These are phyloP conservation scores for Termitomyces sp. DNA, from an alignment of 768 basidiomycete genomes.

Conservation along the genomic window DNA sequence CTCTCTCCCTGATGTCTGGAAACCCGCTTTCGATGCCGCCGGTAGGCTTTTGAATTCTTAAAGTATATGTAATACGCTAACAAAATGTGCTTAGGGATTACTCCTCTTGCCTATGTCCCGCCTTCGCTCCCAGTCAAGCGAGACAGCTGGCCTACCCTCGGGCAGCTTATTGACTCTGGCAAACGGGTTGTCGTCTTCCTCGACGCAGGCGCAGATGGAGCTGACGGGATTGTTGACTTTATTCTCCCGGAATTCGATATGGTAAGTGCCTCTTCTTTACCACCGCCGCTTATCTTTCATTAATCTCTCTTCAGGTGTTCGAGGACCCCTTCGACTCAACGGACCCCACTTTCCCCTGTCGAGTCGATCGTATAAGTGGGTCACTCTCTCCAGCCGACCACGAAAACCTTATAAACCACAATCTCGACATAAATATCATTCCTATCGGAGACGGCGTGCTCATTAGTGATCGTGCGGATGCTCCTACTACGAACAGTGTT, in stretches of 20 bases:
- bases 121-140: conserved; percentile 39
- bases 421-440: conserved; percentile 43
- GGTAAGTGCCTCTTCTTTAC: neutral
- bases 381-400: conserved; percentile 8
- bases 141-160: conserved; percentile 63
- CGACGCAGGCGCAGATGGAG: conserved; percentile 14
- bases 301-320: conserved; percentile 1
- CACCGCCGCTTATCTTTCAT: neutral
- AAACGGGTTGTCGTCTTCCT: conserved; percentile 39
- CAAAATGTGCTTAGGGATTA: conserved; percentile 29
- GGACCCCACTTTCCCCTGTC: conserved; percentile 5
- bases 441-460: conserved; percentile 29
- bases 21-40: conserved; percentile 48
- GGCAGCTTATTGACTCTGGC: conserved; percentile 53
- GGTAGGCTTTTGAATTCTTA: conserved; percentile 29
- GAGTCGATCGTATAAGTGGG: conserved; percentile 7
- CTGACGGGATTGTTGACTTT: conserved; percentile 9
- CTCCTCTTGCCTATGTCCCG: conserved; percentile 51
- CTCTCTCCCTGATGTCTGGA: conserved; percentile 47
- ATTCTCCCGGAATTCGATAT: conserved; percentile 16
- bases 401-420: conserved; percentile 50
- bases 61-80: neutral
- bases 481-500: conserved; percentile 37
- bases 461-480: conserved; percentile 36
- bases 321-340: conserved; percentile 10